A percentile compares a stretch with the other conserved stretches of the same genome.
Evolutionary conservation across 371 early-diverging fungal genomes (phyloP).

Genomic region (Amoeboaphelidium protococcarum): DNA sequence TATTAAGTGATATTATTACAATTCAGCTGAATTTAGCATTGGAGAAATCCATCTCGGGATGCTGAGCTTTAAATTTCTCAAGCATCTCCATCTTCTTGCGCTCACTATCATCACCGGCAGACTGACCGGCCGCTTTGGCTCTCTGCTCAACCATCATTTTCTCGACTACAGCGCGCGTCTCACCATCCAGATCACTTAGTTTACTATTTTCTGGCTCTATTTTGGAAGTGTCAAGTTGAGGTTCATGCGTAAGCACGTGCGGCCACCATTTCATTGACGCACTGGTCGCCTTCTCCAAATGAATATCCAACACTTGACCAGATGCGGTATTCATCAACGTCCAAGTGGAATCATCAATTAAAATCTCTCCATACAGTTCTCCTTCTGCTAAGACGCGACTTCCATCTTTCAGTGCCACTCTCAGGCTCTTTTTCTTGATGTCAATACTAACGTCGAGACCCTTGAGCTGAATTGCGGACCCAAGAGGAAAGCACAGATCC

Average conservation of each 20-base stretch:
- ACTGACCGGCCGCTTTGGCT: not conserved
- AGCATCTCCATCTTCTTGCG: not conserved
- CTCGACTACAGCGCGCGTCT: conserved; percentile 67
- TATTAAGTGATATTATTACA: no score
- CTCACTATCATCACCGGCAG: not conserved
- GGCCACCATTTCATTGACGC: conserved; percentile 60
- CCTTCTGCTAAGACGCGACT: conserved; percentile 18
- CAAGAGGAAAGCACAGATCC: conserved; percentile 38
- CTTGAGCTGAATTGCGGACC: conserved; percentile 44
- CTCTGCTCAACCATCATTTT: conserved; percentile 2
- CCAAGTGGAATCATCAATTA: conserved; percentile 64
- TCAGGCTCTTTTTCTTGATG: conserved; percentile 33
- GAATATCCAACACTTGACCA: conserved; percentile 37
- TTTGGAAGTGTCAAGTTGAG: conserved; percentile 61
- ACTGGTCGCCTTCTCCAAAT: conserved; percentile 40
- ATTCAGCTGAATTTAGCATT: no score
- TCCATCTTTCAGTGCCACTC: conserved; percentile 36
- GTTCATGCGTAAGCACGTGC: conserved; percentile 49
- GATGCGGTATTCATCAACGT: conserved; percentile 14
- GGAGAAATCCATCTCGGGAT: not conserved
- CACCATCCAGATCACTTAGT: conserved; percentile 60
- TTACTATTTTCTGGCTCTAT: conserved; percentile 74
- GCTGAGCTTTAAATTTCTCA: not conserved
- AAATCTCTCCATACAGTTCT: conserved; percentile 34
- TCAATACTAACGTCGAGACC: conserved; percentile 34